Percentiles rank a stretch among this genome's conserved stretches.
phyloP scores from a whole-genome alignment of 1,284 basidiomycete species.

The Lentinula novae-zelandiae region DNA sequence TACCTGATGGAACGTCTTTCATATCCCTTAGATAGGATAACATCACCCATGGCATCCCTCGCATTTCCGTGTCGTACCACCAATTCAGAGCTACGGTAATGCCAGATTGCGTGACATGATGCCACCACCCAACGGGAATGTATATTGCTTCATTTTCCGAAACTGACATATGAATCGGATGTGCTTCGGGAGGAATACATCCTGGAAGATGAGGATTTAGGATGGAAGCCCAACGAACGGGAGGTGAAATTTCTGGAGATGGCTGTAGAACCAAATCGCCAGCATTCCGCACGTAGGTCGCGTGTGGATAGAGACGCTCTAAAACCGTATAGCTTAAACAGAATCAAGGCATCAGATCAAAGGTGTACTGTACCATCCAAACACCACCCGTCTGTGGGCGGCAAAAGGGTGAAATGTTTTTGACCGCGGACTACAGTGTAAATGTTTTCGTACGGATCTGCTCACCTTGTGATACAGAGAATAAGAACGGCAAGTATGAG shows the following conservation, averaged over 20 bases:
- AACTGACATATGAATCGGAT: constrained; percentile 65
- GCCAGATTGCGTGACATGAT: constrained; percentile 70
- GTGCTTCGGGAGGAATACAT: constrained; percentile 45
- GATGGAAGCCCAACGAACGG: constrained; percentile 75
- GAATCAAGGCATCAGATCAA: constrained; percentile 3
- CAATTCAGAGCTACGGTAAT: constrained; percentile 80
- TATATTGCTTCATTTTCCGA: constrained; percentile 79
- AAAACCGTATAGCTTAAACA: constrained; percentile 3
- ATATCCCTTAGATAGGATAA: constrained; percentile 46
- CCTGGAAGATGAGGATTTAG: constrained; percentile 45
- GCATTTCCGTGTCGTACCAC: constrained; percentile 81
- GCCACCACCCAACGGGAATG: constrained; percentile 90
- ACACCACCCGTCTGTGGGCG: constrained; percentile 84
- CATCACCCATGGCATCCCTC: constrained; percentile 66
- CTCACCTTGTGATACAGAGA: constrained; percentile 12
- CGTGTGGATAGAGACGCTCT: constrained; percentile 72
- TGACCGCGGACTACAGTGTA: constrained; percentile 82
- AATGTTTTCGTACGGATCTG: constrained; percentile 91
- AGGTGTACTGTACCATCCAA: constrained; percentile 56
- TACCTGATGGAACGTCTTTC: constrained; percentile 19
- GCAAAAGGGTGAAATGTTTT: constrained; percentile 83
- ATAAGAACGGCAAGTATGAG: background rate
- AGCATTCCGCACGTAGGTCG: constrained; percentile 49
- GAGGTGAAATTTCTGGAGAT: constrained; percentile 33
- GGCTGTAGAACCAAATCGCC: constrained; percentile 42